These are phyloP conservation scores for Penicillium daleae DNA, from an alignment of 495 filamentous ascomycete species.

Conservation along the genomic window DNA sequence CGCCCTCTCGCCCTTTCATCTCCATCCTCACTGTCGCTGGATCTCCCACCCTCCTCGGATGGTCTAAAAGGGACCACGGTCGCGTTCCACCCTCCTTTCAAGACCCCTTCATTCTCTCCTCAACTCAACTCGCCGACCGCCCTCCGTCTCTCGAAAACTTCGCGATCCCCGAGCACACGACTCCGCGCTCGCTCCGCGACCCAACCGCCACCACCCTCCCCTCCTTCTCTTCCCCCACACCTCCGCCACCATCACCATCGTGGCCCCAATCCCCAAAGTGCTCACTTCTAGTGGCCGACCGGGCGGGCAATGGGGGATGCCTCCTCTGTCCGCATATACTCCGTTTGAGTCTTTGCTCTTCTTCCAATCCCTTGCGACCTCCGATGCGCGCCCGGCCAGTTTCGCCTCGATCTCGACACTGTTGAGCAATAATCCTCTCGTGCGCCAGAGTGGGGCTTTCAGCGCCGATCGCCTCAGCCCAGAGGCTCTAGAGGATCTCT, in stretches of 20 bases:
- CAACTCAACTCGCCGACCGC: conserved; percentile 8
- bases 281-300: conserved; percentile 47
- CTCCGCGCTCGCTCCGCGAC: conserved; percentile 17
- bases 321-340: conserved; percentile 69
- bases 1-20: background rate
- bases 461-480: conserved; percentile 74
- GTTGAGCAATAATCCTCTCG: conserved; percentile 68
- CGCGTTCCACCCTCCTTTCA: conserved; percentile 7
- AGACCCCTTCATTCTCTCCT: conserved; percentile 2
- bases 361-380: conserved; percentile 77
- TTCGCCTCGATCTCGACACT: conserved; percentile 76
- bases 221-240: conserved; percentile 9
- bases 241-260: conserved; percentile 33
- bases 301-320: conserved; percentile 55
- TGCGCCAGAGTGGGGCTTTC: conserved; percentile 69
- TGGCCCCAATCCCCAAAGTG: conserved; percentile 48
- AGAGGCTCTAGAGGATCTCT: conserved; percentile 77
- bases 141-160: conserved; percentile 14
- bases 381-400: conserved; percentile 63
- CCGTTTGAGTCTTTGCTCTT: conserved; percentile 87
- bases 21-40: conserved; percentile 1
- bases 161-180: conserved; percentile 20
- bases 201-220: conserved; percentile 4
- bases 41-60: conserved; percentile 1
- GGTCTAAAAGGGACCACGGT: conserved; percentile 3